Evolutionary conservation across 148 eudicot genomes (phyloP), one percentile per base, ranked within the genome.

Genomic region (Chenopodium album): DNA sequence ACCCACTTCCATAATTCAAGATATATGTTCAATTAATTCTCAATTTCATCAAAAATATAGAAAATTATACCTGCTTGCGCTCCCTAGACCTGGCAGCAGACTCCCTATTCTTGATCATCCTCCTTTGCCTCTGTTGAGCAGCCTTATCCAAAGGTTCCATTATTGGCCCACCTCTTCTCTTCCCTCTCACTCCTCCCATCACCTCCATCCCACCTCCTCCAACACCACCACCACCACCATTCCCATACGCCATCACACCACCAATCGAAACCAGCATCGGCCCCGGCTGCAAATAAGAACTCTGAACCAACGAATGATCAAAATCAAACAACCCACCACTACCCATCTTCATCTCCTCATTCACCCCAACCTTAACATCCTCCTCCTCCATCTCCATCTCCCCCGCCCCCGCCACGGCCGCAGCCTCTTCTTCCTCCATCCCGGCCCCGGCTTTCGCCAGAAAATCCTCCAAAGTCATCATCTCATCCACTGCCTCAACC

Each of bases 21-120:
- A 78, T 10, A 22, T 32, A 26, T 20, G 1, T 31, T 17, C 11
- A 65, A 77, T 12, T n/a, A 46, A 31, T 13, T 5, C 68, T 60
- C 48, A 46, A 78, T 5, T 34, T 20, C 31, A 28, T 7, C 1
- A 20, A 70, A 48, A 20, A 75, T 41, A 56, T 9, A 32, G 12
- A n/a, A 20, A 29, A 26, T 4, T 2, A 47, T 70, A 95, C 98
- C 92, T 95, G 97, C 77, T 95, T 95, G n/a, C 97, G 87, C 90
- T 95, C 98, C 78, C 97, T 85, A 1, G 97, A 95, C 88, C 96
- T 77, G 9, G 98, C 97, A 62, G 98, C 97, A 12, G 96, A 92
- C 85, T 95, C 97, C 74, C 97, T 86, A 76, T 95, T 95, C 94
- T 95, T 95, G 76, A 93, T 95, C 97, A 95, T 93, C 88, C 97